Percentiles rank a stretch among this genome's conserved stretches.
These are phyloP conservation scores for Hyphodiscus sp. DNA, from an alignment of 2,329 filamentous ascomycete genomes.

Conservation along the genomic window DNA sequence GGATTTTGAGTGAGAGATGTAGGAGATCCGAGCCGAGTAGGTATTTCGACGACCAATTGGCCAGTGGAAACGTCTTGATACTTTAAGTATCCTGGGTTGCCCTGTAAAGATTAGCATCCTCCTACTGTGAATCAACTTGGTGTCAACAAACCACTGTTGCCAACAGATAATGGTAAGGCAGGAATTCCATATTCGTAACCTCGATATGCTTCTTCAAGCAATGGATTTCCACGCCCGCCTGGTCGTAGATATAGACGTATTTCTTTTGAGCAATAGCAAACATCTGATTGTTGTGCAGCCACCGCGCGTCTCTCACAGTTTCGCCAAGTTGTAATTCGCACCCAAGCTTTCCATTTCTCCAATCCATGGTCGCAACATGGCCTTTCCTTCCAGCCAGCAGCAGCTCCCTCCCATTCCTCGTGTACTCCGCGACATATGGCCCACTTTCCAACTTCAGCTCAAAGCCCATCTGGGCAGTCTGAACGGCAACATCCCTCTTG, in stretches of 20 bases:
- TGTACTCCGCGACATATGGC: conserved; percentile 85
- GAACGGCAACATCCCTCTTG: conserved; percentile 62
- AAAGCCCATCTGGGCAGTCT: conserved; percentile 88
- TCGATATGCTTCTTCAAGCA: conserved; percentile 86
- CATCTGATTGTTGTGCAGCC: conserved; percentile 90
- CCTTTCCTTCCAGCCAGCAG: conserved; percentile 85
- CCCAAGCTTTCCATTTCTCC: conserved; percentile 83
- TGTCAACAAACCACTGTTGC: conserved; percentile 64
- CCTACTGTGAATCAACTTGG: not conserved
- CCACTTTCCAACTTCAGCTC: conserved; percentile 82
- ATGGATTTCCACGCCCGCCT: conserved; percentile 84
- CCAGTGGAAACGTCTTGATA: conserved; percentile 96
- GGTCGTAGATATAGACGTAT: conserved; percentile 94
- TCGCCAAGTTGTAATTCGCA: conserved; percentile 89
- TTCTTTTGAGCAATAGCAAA: conserved; percentile 97
- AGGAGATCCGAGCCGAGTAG: conserved; percentile 77
- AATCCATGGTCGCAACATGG: conserved; percentile 94
- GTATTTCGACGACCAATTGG: conserved; percentile 76
- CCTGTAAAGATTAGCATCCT: conserved; percentile 36
- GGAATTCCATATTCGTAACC: conserved; percentile 87
- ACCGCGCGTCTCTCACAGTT: conserved; percentile 82
- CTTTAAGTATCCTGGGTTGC: conserved; percentile 76
- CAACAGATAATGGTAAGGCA: conserved; percentile 93
- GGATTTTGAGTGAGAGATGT: conserved; percentile 83
- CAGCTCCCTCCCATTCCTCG: conserved; percentile 79